Percentiles rank a stretch among this genome's conserved stretches.
Evolutionary conservation across 1,284 basidiomycete species (phyloP).

Genomic region (Lignosus rhinocerotis): DNA sequence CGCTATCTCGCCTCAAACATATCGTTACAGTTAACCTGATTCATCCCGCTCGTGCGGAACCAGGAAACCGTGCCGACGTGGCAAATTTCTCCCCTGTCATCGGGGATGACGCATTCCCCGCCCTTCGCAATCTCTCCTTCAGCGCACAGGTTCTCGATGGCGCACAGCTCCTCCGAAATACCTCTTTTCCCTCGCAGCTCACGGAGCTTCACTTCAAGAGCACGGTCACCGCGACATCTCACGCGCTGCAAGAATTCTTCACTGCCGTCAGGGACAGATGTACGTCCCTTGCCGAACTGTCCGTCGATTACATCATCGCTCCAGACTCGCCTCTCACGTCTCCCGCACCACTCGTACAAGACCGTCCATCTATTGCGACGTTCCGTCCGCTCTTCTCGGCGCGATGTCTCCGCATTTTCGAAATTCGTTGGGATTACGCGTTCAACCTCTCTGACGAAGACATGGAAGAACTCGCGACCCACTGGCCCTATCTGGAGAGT

Average conservation of each 20-base stretch:
- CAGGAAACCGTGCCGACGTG: conserved; percentile 45
- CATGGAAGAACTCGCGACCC: conserved; percentile 48
- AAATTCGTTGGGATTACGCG: conserved; percentile 56
- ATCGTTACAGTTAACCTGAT: conserved; percentile 50
- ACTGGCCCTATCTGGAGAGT: conserved; percentile 47
- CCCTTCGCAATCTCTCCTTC: conserved; percentile 50
- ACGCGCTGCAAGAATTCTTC: conserved; percentile 44
- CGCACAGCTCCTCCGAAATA: conserved; percentile 15
- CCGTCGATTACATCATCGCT: conserved; percentile 31
- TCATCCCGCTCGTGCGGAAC: conserved; percentile 41
- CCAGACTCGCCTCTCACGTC: conserved; percentile 23
- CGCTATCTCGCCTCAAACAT: conserved; percentile 45
- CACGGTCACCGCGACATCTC: conserved; percentile 42
- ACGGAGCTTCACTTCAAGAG: conserved; percentile 52
- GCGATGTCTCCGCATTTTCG: conserved; percentile 45
- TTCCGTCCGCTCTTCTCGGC: conserved; percentile 51
- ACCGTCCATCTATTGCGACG: conserved; percentile 44
- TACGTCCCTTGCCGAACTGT: conserved; percentile 37
- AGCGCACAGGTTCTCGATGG: conserved; percentile 42
- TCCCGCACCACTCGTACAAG: conserved; percentile 24
- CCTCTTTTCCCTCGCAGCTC: conserved; percentile 37
- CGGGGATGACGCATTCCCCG: conserved; percentile 49
- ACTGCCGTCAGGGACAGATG: conserved; percentile 44
- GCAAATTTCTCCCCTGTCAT: conserved; percentile 43
- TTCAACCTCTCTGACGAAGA: conserved; percentile 47